Conservation (phyloP, 768 basidiomycete genomes). For the Myochromella boudieri region DNA sequence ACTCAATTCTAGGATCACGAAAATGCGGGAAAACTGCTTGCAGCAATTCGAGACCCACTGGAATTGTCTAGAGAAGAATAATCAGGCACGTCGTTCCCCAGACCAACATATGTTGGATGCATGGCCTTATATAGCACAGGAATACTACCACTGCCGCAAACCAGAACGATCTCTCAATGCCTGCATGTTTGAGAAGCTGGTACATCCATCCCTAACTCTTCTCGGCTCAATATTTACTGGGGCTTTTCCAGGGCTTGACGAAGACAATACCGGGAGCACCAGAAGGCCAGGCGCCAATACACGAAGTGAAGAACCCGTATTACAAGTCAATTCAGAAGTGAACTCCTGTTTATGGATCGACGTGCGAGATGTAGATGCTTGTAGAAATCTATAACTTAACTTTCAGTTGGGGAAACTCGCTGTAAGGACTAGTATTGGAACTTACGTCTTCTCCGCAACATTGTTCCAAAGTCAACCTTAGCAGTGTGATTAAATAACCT, state of each 20-base stretch:
- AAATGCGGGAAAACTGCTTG: constrained; percentile 91
- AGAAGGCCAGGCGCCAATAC: constrained; percentile 77
- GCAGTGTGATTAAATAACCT: too few relatives aligned
- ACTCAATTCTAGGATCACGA: constrained; percentile 65
- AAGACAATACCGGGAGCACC: constrained; percentile 93
- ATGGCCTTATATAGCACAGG: constrained; percentile 42
- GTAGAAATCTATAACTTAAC: constrained; percentile 13
- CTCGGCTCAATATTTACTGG: background rate
- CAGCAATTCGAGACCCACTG: constrained; percentile 89
- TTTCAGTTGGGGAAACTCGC: background rate
- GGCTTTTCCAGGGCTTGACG: constrained; percentile 67
- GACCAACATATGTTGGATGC: background rate
- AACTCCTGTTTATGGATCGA: constrained; percentile 9
- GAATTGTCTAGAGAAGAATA: constrained; percentile 91
- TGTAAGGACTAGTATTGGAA: background rate
- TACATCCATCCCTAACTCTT: constrained; percentile 38
- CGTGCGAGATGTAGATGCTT: constrained; percentile 14
- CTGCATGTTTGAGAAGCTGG: constrained; percentile 96
- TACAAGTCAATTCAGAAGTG: constrained; percentile 85
- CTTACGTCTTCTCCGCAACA: too few relatives aligned
- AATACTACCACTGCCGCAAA: constrained; percentile 87
- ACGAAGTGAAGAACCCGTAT: constrained; percentile 85
- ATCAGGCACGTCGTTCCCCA: constrained; percentile 69
- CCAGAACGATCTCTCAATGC: constrained; percentile 85
- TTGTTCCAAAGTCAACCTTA: too few relatives aligned